Evolutionary conservation across 2,329 filamentous ascomycete genomes (phyloP), one percentile per base, ranked within the genome.

Genomic region (Colletotrichum navitas): DNA sequence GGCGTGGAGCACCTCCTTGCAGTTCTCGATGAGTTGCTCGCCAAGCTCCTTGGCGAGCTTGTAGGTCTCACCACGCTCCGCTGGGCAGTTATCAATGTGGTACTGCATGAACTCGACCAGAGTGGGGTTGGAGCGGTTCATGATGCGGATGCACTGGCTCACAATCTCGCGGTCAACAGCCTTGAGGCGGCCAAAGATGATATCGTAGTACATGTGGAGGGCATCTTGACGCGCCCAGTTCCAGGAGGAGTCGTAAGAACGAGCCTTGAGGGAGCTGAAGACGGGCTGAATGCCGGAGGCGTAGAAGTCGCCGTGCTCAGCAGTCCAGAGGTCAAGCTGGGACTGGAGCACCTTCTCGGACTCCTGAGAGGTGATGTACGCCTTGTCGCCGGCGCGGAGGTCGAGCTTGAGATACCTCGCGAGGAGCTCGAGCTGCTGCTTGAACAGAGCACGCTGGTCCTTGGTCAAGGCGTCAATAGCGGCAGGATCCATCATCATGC

Each of bases 401-500:
- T 99, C 96, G 86, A 98, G 93, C 87, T 99, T 98, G 76, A 99
- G 89, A 82, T 99, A 99, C 77, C 95, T 90, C 6, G 96, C 96
- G 76, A 97, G 93, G 26, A 98, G 88, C 85, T 99, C 96, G 34
- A 99, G 89, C 81, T 99, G 96, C 81, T 99, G 95, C 88, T 98
- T 98, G 91, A 98, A 98, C 1, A 99, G 88, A 34, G 94, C 93
- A 74, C 93, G 91, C 83, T 99, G 96, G 79, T 98, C 96, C 82
- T 98, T 98, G 78, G 96, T 99, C 65, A 99, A 88, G 18, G 96
- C 96, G 81, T 99, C 96, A 74, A 99, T 92, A 64, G 96, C 96
- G 49, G 95, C 96, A 11, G 96, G 96, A 78, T 99, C 96, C 95
- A 99, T 98, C 94, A 99, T 97, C 96, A 99, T 98, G 80, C 95